Evolutionary conservation across 179 eudicot species (phyloP), one percentile per base, ranked within the genome.

Genomic region (Gypsophila paniculata): DNA sequence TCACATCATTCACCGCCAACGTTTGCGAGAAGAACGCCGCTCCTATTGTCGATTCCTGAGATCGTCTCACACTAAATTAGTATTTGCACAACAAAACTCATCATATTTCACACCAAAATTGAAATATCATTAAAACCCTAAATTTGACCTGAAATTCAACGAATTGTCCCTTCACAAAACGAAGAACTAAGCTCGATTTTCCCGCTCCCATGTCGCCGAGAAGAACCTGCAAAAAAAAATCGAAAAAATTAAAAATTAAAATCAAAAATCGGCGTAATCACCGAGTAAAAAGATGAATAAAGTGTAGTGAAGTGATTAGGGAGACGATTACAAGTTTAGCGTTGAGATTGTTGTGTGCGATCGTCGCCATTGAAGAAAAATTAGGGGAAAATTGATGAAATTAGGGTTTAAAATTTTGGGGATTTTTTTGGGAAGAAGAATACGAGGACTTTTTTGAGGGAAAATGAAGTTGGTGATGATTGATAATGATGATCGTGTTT

Each of bases 21-120:
- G 99, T 89, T 71, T 91, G 97, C 4, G 99, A 94, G 79, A 94
- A 94, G 84, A 94, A 94, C 29, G 99, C 99, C 0, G 99, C 99
- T 68, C 99, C 99, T 58, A 94, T 94, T 71, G 99, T 94, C 71
- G 99, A 94, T 82, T 94, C 99, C 99, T 94, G 65, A 61, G 58
- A 29, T 15, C 74, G 53, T 18, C 59, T 12, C 60, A n/a, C 18
- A 51, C 58, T 19, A 19, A 60, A 58, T 18, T 19, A 25, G 61
- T 44, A 46, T 54, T 59, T 0, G 7, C 32, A 48, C 4, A 69
- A 21, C 15, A 18, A 42, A n/a, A 19, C 42, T 11, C 29, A 42
- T 61, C 44, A 32, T 42, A 2, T 26, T 62, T 38, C 22, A 21
- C 38, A 55, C 5, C 1, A 18, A 53, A 26, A 23, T n/a, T 18